Percentiles rank a stretch among this genome's conserved stretches.
Evolutionary conservation across 805 yeast species (phyloP).

Genomic region (Candida krabiensis): DNA sequence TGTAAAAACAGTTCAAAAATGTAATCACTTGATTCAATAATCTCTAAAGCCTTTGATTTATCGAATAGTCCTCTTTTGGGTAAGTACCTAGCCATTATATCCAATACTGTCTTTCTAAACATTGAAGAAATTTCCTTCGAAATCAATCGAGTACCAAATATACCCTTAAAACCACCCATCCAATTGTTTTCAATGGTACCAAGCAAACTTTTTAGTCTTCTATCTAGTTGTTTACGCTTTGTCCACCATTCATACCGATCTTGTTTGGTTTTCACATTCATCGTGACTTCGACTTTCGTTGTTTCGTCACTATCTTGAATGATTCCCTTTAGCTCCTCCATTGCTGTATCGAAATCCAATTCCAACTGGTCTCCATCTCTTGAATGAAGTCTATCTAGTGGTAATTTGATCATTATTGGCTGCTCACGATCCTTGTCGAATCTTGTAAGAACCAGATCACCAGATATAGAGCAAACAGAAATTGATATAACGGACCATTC

Average conservation of each 20-base stretch:
- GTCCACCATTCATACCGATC: constrained; percentile 81
- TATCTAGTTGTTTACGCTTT: constrained; percentile 60
- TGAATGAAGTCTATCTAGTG: constrained; percentile 51
- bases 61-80: constrained; percentile 31
- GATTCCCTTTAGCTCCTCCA: constrained; percentile 47
- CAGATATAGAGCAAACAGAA: constrained; percentile 57
- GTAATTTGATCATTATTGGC: constrained; percentile 50
- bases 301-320: constrained; percentile 62
- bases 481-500: constrained; percentile 62
- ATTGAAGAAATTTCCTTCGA: constrained; percentile 25
- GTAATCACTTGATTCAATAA: constrained; percentile 40
- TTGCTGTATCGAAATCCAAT: constrained; percentile 46
- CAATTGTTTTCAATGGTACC: constrained; percentile 59
- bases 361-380: constrained; percentile 43
- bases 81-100: constrained; percentile 42
- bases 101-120: constrained; percentile 40
- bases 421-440: constrained; percentile 8
- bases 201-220: constrained; percentile 52
- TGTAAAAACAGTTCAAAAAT: constrained; percentile 53
- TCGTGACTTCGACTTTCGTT: constrained; percentile 54
- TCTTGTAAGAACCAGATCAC: constrained; percentile 50
- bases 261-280: constrained; percentile 51
- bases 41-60: constrained; percentile 5
- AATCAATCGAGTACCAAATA: constrained; percentile 45
- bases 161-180: constrained; percentile 75